These are phyloP conservation scores for Vigna angularis DNA, from an alignment of 306 rosid genomes.

Conservation along the genomic window DNA sequence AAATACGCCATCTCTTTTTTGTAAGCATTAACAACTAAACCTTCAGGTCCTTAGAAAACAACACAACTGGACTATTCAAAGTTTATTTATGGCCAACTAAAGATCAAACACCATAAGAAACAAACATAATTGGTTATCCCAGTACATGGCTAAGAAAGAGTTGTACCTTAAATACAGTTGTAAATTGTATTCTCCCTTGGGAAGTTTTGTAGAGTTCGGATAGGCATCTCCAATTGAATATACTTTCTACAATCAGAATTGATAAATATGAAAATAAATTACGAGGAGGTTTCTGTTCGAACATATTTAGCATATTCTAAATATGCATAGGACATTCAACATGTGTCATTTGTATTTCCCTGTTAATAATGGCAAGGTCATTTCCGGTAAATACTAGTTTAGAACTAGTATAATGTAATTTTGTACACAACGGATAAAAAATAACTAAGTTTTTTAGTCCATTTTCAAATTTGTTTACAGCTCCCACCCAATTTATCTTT, in stretches of 20 bases:
- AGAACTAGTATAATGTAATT: not conserved
- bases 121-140: constrained; percentile 35
- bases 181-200: constrained; percentile 92
- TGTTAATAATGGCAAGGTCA: no score
- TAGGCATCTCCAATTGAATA: constrained; percentile 89
- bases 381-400: not conserved
- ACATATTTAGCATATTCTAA: not conserved
- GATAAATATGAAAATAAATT: constrained; percentile 34
- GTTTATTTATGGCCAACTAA: constrained; percentile 19
- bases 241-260: constrained; percentile 63
- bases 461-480: not conserved
- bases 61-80: not conserved
- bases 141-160: constrained; percentile 43
- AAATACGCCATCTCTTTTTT: constrained; percentile 10
- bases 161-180: constrained; percentile 76
- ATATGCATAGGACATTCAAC: not conserved
- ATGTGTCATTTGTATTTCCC: not conserved
- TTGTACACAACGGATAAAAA: not conserved
- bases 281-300: not conserved
- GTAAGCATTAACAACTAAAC: constrained; percentile 25
- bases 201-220: constrained; percentile 74
- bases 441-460: not conserved
- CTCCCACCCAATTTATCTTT: not conserved
- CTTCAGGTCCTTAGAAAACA: constrained; percentile 37
- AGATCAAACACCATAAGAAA: constrained; percentile 35